Evolutionary conservation across 345 rosid species (phyloP).

Genomic region (Eucalyptus virginea): DNA sequence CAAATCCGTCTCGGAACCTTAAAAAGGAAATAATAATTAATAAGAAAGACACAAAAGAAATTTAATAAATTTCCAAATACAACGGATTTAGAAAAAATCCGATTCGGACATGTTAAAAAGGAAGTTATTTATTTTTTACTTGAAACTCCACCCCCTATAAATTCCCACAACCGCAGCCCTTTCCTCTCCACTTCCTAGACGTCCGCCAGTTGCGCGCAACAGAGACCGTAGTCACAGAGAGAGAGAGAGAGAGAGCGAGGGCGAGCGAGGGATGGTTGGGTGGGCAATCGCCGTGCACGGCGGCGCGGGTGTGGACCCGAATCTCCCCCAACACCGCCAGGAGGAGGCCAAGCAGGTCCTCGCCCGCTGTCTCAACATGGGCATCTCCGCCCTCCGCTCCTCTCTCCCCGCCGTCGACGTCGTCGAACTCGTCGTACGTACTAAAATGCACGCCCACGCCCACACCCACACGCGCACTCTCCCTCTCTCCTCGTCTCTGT

Average conservation of each 20-base stretch:
- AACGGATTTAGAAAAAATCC: not conserved
- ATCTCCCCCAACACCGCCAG: slow-evolving; percentile 69
- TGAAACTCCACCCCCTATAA: not conserved
- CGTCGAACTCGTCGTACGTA: slow-evolving; percentile 76
- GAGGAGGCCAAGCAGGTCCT: slow-evolving; percentile 83
- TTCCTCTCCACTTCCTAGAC: not conserved
- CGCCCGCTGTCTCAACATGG: slow-evolving; percentile 78
- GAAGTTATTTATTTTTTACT: not conserved
- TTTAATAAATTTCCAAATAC: not conserved
- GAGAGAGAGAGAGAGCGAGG: not conserved
- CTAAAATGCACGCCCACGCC: not conserved
- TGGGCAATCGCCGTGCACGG: slow-evolving; percentile 99
- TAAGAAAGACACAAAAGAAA: not conserved
- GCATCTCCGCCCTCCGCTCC: slow-evolving; percentile 77
- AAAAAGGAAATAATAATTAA: not conserved
- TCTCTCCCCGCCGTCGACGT: slow-evolving; percentile 76
- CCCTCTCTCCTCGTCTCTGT: not conserved
- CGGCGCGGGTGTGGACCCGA: slow-evolving; percentile 98
- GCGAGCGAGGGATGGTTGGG: slow-evolving; percentile 31
- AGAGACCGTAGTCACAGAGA: not conserved
- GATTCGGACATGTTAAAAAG: not conserved
- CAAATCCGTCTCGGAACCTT: not conserved
- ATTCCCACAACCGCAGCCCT: not conserved
- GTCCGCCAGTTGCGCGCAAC: not conserved
- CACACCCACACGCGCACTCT: not conserved